phyloP scores from a whole-genome alignment of 768 basidiomycete genomes.

The Galerina marginata region DNA sequence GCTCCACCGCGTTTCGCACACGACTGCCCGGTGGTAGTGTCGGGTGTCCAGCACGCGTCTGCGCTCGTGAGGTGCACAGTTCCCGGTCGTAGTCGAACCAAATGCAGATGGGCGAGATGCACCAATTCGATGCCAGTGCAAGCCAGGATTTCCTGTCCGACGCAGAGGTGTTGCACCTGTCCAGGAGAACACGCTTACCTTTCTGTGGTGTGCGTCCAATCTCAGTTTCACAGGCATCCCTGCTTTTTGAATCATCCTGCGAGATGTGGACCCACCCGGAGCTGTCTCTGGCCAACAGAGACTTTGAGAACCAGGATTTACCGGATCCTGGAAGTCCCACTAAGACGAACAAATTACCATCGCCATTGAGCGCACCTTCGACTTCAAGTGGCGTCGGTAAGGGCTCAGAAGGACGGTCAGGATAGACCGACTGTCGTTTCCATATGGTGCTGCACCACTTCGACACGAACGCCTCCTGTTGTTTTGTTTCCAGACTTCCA shows the following conservation, averaged over 20 bases:
- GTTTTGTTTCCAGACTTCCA: conserved; percentile 59
- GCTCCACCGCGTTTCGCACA: conserved; percentile 59
- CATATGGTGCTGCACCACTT: conserved; percentile 63
- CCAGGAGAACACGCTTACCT: conserved; percentile 51
- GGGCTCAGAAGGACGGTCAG: conserved; percentile 56
- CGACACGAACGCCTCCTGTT: conserved; percentile 63
- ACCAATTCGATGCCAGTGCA: conserved; percentile 53
- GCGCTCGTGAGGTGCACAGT: conserved; percentile 59
- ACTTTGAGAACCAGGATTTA: conserved; percentile 60
- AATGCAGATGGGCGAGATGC: conserved; percentile 49
- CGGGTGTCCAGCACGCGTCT: conserved; percentile 61
- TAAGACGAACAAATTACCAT: conserved; percentile 53
- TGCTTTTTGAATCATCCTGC: conserved; percentile 61
- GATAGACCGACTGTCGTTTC: conserved; percentile 59
- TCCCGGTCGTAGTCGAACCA: conserved; percentile 59
- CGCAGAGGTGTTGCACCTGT: conserved; percentile 58
- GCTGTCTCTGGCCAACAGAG: conserved; percentile 50
- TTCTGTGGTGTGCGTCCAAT: conserved; percentile 44
- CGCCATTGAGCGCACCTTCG: conserved; percentile 40
- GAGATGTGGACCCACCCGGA: conserved; percentile 52
- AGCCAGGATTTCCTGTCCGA: conserved; percentile 58
- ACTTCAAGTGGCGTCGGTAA: conserved; percentile 50
- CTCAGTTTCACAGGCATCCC: conserved; percentile 52
- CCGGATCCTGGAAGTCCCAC: conserved; percentile 68
- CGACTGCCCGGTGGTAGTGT: conserved; percentile 60